A percentile compares a stretch with the other conserved stretches of the same genome.
phyloP scores from a whole-genome alignment of 2,329 filamentous ascomycete species.

The Fusarium gaditjirri region DNA sequence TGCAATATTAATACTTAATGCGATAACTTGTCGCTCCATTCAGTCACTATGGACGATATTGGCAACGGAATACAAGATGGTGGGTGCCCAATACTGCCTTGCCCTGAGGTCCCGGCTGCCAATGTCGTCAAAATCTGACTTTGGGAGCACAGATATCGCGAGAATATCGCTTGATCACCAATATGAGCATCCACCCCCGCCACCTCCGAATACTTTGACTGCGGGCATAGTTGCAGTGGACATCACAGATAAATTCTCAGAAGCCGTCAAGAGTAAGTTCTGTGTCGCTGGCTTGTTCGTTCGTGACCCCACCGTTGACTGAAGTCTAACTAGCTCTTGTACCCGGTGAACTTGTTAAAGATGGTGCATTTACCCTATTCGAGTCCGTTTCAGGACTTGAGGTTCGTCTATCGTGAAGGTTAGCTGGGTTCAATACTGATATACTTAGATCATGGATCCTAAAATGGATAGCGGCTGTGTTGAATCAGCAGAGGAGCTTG shows the following conservation, averaged over 20 bases:
- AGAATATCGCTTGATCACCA: conserved; percentile 54
- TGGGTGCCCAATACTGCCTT: conserved; percentile 37
- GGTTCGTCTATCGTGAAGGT: conserved; percentile 52
- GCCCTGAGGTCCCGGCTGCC: conserved; percentile 1
- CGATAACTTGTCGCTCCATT: conserved; percentile 9
- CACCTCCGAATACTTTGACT: conserved; percentile 54
- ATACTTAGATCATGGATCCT: conserved; percentile 90
- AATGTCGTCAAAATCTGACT: conserved; percentile 43
- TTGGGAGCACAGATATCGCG: conserved; percentile 51
- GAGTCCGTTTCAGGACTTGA: conserved; percentile 91
- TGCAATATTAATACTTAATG: conserved; percentile 25
- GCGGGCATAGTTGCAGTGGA: conserved; percentile 66
- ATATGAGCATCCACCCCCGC: conserved; percentile 45
- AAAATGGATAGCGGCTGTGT: conserved; percentile 98
- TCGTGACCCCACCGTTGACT: conserved; percentile 30
- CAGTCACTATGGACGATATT: conserved; percentile 50
- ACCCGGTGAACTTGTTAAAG: conserved; percentile 88
- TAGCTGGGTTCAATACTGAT: neutral
- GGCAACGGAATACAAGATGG: conserved; percentile 51
- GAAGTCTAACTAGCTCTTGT: conserved; percentile 68
- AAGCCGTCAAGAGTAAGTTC: conserved; percentile 63
- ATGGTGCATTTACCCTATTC: conserved; percentile 93
- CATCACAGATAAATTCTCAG: conserved; percentile 66
- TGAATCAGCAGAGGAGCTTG: conserved; percentile 79
- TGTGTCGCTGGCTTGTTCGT: neutral